Base-by-base conservation (phyloP, 768 basidiomycete genomes). In the Tylopilus intermedius region DNA sequence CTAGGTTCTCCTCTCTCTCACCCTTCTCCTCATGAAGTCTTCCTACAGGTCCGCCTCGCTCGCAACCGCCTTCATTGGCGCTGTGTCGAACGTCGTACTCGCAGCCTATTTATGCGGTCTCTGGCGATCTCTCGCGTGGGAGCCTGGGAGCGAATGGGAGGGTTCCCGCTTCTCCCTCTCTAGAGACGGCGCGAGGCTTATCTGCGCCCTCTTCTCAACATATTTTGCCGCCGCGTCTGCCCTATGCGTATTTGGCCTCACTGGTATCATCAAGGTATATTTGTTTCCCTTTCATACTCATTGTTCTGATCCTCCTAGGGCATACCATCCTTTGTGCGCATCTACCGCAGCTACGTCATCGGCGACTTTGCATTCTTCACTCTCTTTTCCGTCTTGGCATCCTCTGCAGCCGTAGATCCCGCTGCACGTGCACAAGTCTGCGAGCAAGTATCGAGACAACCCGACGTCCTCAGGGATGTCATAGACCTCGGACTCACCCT, bases 271-370 rank as follows among this genome's bases (percentile, higher is more conserved):
- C 59, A 83, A 81, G 74, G 89, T 88, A 51, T 41, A 72, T 71
- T 38, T 7, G 55, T 38, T 24, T n/a, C 22, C 24, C 38, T 18
- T 47, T 6, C 29, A 35, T 15, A 26, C 29, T 35, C 10, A 24
- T 26, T 15, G 47, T 1, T 42, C 50, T 57, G 8, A 51, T 29
- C 14, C 18, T n/a, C 11, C 10, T 58, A 90, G 88, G 78, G 74
- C 62, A 79, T 79, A 55, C 74, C 83, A 4, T 71, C 80, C 1
- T 80, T 82, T 57, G 80, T 91, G 47, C 85, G 86, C 50, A 82
- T 91, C 59, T 91, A 89, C 71, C 82, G 88, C 56, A 88, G 88
- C 72, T 90, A 84, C 58, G 81, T 87, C 51, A 82, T 88, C 57
- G 88, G 84, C 47, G 88, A 90, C 70, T 83, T 90, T 62, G 77